Percentiles rank a stretch among this genome's conserved stretches.
Evolutionary conservation across 139 green algal genomes (phyloP).

Genomic region (Gonium pectorale): DNA sequence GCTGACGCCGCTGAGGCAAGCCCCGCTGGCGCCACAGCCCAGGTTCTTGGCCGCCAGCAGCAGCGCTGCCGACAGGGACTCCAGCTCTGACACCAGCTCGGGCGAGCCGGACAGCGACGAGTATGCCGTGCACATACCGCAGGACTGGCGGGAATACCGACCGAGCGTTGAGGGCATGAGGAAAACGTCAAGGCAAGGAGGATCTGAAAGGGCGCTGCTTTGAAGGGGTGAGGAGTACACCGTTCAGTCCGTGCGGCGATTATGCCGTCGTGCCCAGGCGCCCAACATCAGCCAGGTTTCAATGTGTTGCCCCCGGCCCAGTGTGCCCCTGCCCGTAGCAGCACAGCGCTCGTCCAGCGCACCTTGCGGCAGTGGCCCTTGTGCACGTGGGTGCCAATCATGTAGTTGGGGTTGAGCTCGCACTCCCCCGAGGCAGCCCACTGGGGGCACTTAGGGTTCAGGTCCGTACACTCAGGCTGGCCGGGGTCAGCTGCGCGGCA

Average conservation of each 20-base stretch:
- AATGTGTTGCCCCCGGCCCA: no score
- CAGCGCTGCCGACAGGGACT: constrained; percentile 26
- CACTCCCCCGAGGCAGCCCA: constrained; percentile 60
- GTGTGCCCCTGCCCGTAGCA: no score
- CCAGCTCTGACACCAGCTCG: constrained; percentile 2
- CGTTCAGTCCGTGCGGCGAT: no score
- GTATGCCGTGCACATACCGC: constrained; percentile 5
- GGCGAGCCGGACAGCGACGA: neutral
- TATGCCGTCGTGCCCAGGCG: no score
- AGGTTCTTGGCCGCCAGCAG: constrained; percentile 35
- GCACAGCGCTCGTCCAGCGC: neutral
- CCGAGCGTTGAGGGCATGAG: no score
- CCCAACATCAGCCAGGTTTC: no score
- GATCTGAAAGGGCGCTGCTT: no score
- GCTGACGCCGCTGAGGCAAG: constrained; percentile 46
- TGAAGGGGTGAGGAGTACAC: no score
- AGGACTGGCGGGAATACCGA: no score
- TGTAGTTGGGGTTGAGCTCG: constrained; percentile 61
- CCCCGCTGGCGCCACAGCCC: constrained; percentile 40
- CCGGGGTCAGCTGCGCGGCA: constrained; percentile 1
- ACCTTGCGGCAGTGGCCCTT: constrained; percentile 50
- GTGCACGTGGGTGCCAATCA: constrained; percentile 44
- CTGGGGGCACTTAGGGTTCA: constrained; percentile 50
- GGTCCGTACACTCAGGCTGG: constrained; percentile 49
- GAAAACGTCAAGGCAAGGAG: no score